These are phyloP conservation scores for Aplosporella prunicola DNA, from an alignment of 2,329 filamentous ascomycete species.

Conservation along the genomic window DNA sequence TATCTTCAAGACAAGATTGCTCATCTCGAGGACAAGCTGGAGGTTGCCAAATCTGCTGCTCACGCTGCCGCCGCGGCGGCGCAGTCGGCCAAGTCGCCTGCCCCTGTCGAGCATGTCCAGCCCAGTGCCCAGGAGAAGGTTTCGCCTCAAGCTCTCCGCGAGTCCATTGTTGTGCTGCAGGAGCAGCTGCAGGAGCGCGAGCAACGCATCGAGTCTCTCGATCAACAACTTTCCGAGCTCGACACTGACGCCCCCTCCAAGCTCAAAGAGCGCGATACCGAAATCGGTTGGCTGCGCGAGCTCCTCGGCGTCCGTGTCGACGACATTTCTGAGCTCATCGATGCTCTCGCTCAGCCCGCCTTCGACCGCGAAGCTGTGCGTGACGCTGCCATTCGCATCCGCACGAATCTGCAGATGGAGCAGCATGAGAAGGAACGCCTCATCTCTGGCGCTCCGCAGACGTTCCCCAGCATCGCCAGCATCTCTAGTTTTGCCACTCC, in stretches of 20 bases:
- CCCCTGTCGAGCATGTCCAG: conserved; percentile 23
- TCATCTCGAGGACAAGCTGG: conserved; percentile 82
- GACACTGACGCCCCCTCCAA: conserved; percentile 73
- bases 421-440: conserved; percentile 87
- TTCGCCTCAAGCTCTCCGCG: conserved; percentile 85
- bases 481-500: conserved; percentile 71
- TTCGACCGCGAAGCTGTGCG: conserved; percentile 74
- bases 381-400: conserved; percentile 85
- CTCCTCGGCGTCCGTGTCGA: conserved; percentile 82
- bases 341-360: conserved; percentile 60
- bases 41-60: conserved; percentile 80
- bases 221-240: conserved; percentile 56
- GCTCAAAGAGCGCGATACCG: conserved; percentile 83
- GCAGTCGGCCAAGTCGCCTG: conserved; percentile 39
- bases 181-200: conserved; percentile 95
- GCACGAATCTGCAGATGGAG: conserved; percentile 95
- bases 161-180: conserved; percentile 92
- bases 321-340: conserved; percentile 87
- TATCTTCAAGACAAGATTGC: conserved; percentile 77
- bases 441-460: conserved; percentile 45
- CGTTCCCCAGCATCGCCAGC: conserved; percentile 66
- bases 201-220: conserved; percentile 76
- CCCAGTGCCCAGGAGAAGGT: conserved; percentile 68
- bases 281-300: conserved; percentile 91
- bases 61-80: conserved; percentile 67